These are phyloP conservation scores for Oryza longistaminata DNA, from an alignment of 176 grass and related monocot genomes.

Conservation along the genomic window DNA sequence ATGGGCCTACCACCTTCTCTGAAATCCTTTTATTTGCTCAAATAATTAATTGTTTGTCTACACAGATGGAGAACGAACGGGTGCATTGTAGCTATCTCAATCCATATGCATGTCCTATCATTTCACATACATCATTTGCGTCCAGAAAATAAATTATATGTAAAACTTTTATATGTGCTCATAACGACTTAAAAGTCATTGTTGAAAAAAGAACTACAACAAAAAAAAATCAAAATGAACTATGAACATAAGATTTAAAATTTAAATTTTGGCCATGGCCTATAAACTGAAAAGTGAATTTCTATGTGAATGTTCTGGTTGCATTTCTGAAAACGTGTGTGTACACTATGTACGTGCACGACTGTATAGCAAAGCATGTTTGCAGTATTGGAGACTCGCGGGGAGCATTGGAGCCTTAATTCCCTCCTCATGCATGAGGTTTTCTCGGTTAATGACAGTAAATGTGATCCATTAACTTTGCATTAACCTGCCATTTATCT, in stretches of 20 bases:
- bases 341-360: not conserved
- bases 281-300: too few species aligned
- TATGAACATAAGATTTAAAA: too few species aligned
- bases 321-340: not conserved
- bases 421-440: slow-evolving; percentile 29
- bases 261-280: too few species aligned
- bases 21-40: not conserved
- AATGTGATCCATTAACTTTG: slow-evolving; percentile 38
- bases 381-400: not conserved
- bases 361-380: not conserved
- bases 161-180: too few species aligned
- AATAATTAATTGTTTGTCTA: not conserved
- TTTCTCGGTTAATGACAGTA: slow-evolving; percentile 40
- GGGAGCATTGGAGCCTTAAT: not conserved
- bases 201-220: too few species aligned
- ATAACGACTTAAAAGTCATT: too few species aligned
- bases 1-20: not conserved
- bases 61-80: not conserved
- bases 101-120: too few species aligned
- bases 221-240: too few species aligned
- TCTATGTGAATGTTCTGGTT: not conserved
- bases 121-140: too few species aligned
- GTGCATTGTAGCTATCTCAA: not conserved
- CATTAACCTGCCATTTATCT: slow-evolving; percentile 39
- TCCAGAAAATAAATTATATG: too few species aligned